Conservation (phyloP, 139 green algal genomes). For the Auxenochlorella pyrenoidosa region DNA sequence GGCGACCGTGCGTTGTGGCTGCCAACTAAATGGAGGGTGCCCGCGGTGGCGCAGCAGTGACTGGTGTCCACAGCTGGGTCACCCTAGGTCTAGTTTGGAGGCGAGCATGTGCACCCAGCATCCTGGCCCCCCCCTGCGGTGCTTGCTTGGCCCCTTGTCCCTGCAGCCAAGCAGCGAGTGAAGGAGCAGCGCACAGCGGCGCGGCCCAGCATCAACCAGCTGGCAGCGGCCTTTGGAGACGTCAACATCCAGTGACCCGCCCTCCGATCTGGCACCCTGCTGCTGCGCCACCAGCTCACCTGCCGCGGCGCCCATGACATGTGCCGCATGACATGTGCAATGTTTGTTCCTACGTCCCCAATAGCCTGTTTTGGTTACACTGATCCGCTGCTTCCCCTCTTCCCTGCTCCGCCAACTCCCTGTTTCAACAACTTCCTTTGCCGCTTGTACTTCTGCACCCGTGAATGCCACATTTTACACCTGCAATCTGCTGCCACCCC, state of each 20-base stretch:
- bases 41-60: too few species aligned
- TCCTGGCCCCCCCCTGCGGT: background rate
- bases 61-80: too few species aligned
- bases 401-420: background rate
- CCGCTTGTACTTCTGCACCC: background rate
- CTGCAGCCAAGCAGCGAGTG: slow-evolving; percentile 36
- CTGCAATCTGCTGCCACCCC: background rate
- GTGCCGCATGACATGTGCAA: background rate
- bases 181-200: slow-evolving; percentile 20
- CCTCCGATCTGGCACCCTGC: too few species aligned
- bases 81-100: too few species aligned
- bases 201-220: slow-evolving; percentile 32
- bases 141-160: background rate
- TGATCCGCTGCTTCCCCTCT: background rate
- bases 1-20: too few species aligned
- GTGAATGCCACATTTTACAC: too few species aligned
- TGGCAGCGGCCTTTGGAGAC: slow-evolving; percentile 40
- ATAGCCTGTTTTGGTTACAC: background rate
- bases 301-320: background rate
- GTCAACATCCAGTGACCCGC: background rate
- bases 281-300: too few species aligned
- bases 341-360: too few species aligned
- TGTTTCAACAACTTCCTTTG: background rate
- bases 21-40: too few species aligned
- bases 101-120: too few species aligned